Conservation (phyloP, 345 rosid species). For the Populus euphratica region DNA sequence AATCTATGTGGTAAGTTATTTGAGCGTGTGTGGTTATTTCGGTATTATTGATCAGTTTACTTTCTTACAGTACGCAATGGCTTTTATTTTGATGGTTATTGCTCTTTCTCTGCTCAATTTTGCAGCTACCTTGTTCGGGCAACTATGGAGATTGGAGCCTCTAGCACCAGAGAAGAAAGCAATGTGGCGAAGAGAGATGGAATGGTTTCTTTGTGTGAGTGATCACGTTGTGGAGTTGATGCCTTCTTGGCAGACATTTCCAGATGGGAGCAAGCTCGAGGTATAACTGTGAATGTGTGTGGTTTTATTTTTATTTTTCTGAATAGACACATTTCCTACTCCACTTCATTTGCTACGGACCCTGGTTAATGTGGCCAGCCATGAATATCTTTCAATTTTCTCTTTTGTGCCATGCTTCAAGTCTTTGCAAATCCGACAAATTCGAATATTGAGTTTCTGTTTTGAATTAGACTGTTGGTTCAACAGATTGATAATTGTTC, state of each 20-base stretch:
- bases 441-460: neutral
- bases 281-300: slow-evolving; percentile 27
- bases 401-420: neutral
- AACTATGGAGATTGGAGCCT: slow-evolving; percentile 96
- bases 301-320: neutral
- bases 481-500: neutral
- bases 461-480: neutral
- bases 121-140: slow-evolving; percentile 88
- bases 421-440: neutral
- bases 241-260: slow-evolving; percentile 94
- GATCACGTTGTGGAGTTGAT: slow-evolving; percentile 93
- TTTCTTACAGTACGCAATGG: neutral
- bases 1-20: slow-evolving; percentile 80
- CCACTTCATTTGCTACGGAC: neutral
- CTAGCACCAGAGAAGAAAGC: slow-evolving; percentile 72
- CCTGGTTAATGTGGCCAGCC: neutral
- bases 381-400: neutral
- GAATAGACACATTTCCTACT: neutral
- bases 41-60: neutral
- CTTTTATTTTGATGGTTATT: slow-evolving; percentile 7
- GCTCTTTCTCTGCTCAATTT: slow-evolving; percentile 10
- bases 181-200: slow-evolving; percentile 98
- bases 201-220: slow-evolving; percentile 88
- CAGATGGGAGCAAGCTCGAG: slow-evolving; percentile 97
- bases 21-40: neutral